Conservation (phyloP, 225 moss, liverwort and hornwort genomes). For the Neckera pumila region DNA sequence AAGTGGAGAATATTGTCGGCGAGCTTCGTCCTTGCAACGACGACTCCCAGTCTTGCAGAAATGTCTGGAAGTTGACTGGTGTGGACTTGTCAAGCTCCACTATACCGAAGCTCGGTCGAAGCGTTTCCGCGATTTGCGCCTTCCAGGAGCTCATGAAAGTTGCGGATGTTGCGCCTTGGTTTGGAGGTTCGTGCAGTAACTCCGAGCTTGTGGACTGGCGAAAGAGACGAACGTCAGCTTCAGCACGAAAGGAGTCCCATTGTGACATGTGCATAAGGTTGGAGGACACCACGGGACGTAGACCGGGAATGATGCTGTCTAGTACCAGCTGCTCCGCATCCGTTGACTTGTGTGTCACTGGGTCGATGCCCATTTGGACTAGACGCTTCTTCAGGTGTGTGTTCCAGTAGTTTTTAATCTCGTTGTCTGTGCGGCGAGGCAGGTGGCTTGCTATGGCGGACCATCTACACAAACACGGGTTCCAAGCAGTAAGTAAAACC, state of each 20-base stretch:
- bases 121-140: conserved; percentile 12
- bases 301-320: background rate
- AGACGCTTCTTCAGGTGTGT: conserved; percentile 84
- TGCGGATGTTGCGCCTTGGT: background rate
- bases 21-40: background rate
- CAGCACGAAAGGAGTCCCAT: conserved; percentile 76
- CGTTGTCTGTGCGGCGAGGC: conserved; percentile 79
- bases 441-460: conserved; percentile 82
- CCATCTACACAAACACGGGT: conserved; percentile 38
- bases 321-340: conserved; percentile 2
- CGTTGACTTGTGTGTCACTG: conserved; percentile 56
- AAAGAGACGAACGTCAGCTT: conserved; percentile 59
- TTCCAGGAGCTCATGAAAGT: conserved; percentile 50
- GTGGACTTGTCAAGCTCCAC: conserved; percentile 10
- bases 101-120: conserved; percentile 7
- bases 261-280: conserved; percentile 57
- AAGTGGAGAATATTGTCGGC: background rate
- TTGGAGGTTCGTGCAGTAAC: background rate
- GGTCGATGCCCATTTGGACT: conserved; percentile 65
- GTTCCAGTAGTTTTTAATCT: conserved; percentile 96
- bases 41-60: conserved; percentile 32
- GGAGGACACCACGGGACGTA: conserved; percentile 34
- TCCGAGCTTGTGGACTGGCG: background rate
- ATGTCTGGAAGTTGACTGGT: conserved; percentile 13
- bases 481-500: too few species aligned